phyloP scores from a whole-genome alignment of 2,329 filamentous ascomycete species.

The Thielaviopsis euricoi region DNA sequence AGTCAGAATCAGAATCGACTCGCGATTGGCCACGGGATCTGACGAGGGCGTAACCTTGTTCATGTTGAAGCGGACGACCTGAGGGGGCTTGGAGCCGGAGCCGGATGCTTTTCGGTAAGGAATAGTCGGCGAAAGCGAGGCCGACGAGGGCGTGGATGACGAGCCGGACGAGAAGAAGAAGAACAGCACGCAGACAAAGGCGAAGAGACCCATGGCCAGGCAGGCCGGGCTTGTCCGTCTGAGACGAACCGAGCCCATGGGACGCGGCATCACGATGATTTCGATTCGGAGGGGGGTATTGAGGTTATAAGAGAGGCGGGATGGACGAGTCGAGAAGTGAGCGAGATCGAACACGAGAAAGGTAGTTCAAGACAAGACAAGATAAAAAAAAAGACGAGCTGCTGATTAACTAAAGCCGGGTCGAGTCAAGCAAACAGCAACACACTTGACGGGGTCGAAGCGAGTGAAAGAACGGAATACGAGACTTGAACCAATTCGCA shows the following conservation, averaged over 20 bases:
- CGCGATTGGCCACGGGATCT: slow-evolving; percentile 59
- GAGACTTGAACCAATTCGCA: neutral
- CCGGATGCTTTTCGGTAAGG: slow-evolving; percentile 44
- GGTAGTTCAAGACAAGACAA: too few relatives aligned
- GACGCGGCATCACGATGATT: slow-evolving; percentile 31
- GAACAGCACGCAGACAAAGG: slow-evolving; percentile 56
- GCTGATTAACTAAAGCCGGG: neutral
- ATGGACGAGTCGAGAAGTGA: neutral
- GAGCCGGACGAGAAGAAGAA: slow-evolving; percentile 35
- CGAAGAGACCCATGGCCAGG: slow-evolving; percentile 48
- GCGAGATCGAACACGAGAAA: neutral
- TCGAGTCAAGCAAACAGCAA: neutral
- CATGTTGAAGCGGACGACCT: slow-evolving; percentile 83
- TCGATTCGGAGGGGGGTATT: neutral
- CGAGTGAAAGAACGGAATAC: neutral
- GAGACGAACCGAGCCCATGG: slow-evolving; percentile 51
- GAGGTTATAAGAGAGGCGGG: neutral
- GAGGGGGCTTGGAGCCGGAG: slow-evolving; percentile 41
- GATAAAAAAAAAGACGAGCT: too few relatives aligned
- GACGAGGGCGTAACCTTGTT: slow-evolving; percentile 80
- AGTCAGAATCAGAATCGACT: slow-evolving; percentile 81
- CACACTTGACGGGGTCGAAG: neutral
- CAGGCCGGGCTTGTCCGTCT: slow-evolving; percentile 68
- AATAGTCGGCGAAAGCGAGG: slow-evolving; percentile 19
- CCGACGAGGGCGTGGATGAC: slow-evolving; percentile 25